phyloP scores from a whole-genome alignment of 108 stramenopile genomes.

The Epithemia pelagica region DNA sequence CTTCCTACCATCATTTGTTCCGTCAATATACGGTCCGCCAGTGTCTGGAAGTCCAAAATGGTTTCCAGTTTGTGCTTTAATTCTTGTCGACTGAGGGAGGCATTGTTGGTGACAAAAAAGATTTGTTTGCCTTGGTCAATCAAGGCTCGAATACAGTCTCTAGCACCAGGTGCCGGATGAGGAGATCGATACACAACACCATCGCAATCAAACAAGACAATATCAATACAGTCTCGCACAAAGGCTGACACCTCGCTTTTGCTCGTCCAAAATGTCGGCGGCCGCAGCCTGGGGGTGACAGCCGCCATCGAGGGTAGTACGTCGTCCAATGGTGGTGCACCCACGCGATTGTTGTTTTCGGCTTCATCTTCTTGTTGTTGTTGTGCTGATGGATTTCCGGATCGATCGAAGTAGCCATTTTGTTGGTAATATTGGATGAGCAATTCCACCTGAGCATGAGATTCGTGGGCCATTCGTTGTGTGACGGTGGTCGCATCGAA shows the following conservation, averaged over 20 bases:
- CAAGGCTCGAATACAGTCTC: constrained; percentile 41
- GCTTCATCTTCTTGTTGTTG: too few species aligned
- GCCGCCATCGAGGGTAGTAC: too few species aligned
- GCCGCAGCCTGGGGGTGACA: too few species aligned
- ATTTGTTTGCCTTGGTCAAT: constrained; percentile 45
- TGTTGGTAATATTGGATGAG: background rate
- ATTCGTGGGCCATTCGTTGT: background rate
- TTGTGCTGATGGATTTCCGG: too few species aligned
- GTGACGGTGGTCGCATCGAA: background rate
- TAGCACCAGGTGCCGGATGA: constrained; percentile 52
- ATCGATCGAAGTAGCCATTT: too few species aligned
- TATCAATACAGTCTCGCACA: constrained; percentile 38
- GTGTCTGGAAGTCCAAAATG: constrained; percentile 30
- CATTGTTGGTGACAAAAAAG: constrained; percentile 84
- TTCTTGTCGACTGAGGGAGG: constrained; percentile 51
- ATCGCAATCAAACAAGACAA: constrained; percentile 82
- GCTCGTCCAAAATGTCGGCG: constrained; percentile 30
- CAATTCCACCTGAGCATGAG: background rate
- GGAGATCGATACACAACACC: constrained; percentile 76
- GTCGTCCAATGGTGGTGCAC: too few species aligned
- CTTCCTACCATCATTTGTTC: constrained; percentile 72
- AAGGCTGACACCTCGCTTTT: constrained; percentile 21
- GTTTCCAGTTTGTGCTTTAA: constrained; percentile 50
- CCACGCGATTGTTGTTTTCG: too few species aligned
- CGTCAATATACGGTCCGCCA: constrained; percentile 21